Conservation (phyloP, 805 yeast species). For the Metschnikowia continentalis region DNA sequence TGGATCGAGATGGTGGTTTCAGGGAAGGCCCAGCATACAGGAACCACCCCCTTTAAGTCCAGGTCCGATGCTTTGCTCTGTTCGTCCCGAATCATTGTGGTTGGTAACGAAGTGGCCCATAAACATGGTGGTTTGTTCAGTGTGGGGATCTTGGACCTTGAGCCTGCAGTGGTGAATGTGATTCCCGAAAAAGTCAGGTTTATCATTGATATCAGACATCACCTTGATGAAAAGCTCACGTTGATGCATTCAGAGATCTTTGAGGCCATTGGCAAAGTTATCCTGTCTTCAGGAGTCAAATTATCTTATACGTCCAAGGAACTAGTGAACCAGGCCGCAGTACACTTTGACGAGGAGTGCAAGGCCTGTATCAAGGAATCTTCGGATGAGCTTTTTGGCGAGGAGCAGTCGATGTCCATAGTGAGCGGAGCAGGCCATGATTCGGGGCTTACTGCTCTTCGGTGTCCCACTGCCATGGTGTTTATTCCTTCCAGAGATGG, state of each 20-base stretch:
- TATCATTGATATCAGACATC: constrained; percentile 59
- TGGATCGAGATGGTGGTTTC: constrained; percentile 57
- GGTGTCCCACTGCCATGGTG: constrained; percentile 69
- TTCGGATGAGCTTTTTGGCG: constrained; percentile 48
- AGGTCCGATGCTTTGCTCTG: constrained; percentile 61
- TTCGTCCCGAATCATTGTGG: constrained; percentile 52
- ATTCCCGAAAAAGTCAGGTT: constrained; percentile 60
- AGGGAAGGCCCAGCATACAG: constrained; percentile 70
- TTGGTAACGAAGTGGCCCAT: constrained; percentile 52
- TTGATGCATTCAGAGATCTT: constrained; percentile 37
- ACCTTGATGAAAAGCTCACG: constrained; percentile 39
- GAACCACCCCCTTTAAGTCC: constrained; percentile 62
- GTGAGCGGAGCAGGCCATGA: constrained; percentile 76
- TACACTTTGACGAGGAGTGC: constrained; percentile 51
- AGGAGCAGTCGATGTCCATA: constrained; percentile 41
- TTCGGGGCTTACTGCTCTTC: constrained; percentile 53
- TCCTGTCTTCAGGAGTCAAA: constrained; percentile 26
- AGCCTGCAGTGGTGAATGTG: constrained; percentile 63
- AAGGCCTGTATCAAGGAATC: constrained; percentile 49
- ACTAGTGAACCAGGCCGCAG: constrained; percentile 51
- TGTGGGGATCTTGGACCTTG: constrained; percentile 53
- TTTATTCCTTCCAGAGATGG: constrained; percentile 69
- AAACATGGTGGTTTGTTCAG: constrained; percentile 51
- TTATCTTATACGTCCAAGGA: constrained; percentile 39
- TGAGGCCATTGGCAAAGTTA: constrained; percentile 33